phyloP scores from a whole-genome alignment of 257 asterid genomes.

The Voacanga thouarsii region DNA sequence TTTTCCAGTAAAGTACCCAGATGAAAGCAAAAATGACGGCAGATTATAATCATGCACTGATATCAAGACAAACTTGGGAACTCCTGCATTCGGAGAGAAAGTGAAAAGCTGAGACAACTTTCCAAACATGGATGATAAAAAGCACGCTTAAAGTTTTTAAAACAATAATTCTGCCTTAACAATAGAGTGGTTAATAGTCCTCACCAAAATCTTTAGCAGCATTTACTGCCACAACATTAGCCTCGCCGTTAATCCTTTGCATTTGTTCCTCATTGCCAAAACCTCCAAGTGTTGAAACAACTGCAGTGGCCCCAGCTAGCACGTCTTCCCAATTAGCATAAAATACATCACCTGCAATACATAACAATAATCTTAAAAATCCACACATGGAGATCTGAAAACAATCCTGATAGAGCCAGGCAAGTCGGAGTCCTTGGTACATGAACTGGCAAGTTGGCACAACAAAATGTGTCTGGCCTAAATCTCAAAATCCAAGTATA shows the following conservation, averaged over 20 bases:
- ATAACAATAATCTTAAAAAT: slow-evolving; percentile 17
- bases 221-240: slow-evolving; percentile 86
- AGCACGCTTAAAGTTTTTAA: background rate
- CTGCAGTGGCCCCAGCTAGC: slow-evolving; percentile 80
- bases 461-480: background rate
- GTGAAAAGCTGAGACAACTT: background rate
- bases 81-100: slow-evolving; percentile 47
- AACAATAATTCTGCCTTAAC: background rate
- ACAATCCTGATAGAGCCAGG: background rate
- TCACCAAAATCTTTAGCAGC: slow-evolving; percentile 91
- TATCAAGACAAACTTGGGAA: slow-evolving; percentile 83
- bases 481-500: background rate
- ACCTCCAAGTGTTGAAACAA: slow-evolving; percentile 95
- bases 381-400: slow-evolving; percentile 5
- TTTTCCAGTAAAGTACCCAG: slow-evolving; percentile 88
- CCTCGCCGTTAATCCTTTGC: slow-evolving; percentile 97
- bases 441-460: background rate
- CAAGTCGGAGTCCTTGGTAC: background rate
- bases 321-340: slow-evolving; percentile 94
- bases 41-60: slow-evolving; percentile 96
- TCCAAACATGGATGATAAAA: background rate
- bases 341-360: slow-evolving; percentile 82
- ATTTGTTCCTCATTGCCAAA: slow-evolving; percentile 94
- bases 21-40: slow-evolving; percentile 72
- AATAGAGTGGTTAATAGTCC: slow-evolving; percentile 3